phyloP scores from a whole-genome alignment of 163 green algal genomes.

The Scenedesmus sp. region DNA sequence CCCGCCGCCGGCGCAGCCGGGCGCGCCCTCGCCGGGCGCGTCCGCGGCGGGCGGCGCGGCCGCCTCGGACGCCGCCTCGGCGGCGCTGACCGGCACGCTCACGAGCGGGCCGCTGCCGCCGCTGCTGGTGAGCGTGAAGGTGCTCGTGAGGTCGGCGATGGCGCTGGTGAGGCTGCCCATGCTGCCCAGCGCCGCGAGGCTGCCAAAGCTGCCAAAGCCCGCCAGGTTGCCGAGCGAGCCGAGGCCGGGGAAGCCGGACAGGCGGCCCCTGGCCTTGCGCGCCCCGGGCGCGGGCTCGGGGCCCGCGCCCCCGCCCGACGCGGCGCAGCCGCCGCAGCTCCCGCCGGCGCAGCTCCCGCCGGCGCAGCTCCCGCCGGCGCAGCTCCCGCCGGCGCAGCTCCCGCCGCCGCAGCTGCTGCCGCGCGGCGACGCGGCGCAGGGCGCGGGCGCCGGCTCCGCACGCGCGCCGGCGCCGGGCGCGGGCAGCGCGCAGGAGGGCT shows the following conservation, averaged over 20 bases:
- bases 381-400: constrained; percentile 4
- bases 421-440: background rate
- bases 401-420: background rate
- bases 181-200: too few relatives aligned
- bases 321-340: too few relatives aligned
- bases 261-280: too few relatives aligned
- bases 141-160: too few relatives aligned
- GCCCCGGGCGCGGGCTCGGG: constrained; percentile 20
- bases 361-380: background rate
- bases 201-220: background rate
- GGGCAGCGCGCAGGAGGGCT: constrained; percentile 42
- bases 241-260: constrained; percentile 10
- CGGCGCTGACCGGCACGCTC: background rate
- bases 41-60: background rate
- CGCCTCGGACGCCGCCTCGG: background rate
- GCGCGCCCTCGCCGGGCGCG: background rate
- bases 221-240: background rate
- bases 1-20: background rate
- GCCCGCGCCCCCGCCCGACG: too few relatives aligned
- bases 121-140: too few relatives aligned
- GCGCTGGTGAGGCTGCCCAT: too few relatives aligned
- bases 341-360: too few relatives aligned
- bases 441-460: background rate
- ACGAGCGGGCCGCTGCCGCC: too few relatives aligned
- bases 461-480: constrained; percentile 17